Base-by-base conservation (phyloP, 331 rosid species). In the Erythrophleum ivorense region DNA sequence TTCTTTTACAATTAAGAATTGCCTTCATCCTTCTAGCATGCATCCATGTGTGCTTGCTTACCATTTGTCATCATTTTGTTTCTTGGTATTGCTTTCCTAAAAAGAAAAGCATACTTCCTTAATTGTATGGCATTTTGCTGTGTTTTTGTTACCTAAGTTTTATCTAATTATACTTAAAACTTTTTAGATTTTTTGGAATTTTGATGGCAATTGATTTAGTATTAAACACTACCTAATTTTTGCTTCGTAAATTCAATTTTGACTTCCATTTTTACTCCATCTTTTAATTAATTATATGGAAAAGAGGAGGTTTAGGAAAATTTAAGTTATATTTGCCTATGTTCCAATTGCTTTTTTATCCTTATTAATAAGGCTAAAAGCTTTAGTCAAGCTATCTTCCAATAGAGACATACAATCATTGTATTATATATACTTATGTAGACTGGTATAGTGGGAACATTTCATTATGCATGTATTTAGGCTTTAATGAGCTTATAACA, bases 331-430 rank as follows among this genome's bases (percentile, higher is more conserved):
- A 66, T 50, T 29, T 24, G 45, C 65, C 65, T 24, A 19, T 49
- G 48, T 57, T 3, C 41, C 7, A 48, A 74, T 11, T 78, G 72
- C 64, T 82, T 29, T 29, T 50, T 36, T 31, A 24, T 7, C 59
- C 73, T 46, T 31, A 49, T 79, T 45, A 40, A 73, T 57, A 52
- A 60, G 50, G 10, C 70, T 38, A 43, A n/a, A 34, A 19, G 50
- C 53, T 53, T 53, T 54, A 18, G 3, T 78, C 60, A 5, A 49
- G 83, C 78, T 77, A 52, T 78, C 36, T 75, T 60, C 63, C 54
- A 69, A 74, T 21, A 21, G 40, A 19, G 55, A 63, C 73, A 67
- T 48, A 11, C 24, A 55, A 50, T 71, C 14, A 29, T 77, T 50
- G 45, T 60, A 68, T 69, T 40, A 1, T n/a, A 11, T 41, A 9